A percentile compares a stretch with the other conserved stretches of the same genome.
These are phyloP conservation scores for Canariomyces notabilis DNA, from an alignment of 2,329 filamentous ascomycete genomes.

Conservation along the genomic window DNA sequence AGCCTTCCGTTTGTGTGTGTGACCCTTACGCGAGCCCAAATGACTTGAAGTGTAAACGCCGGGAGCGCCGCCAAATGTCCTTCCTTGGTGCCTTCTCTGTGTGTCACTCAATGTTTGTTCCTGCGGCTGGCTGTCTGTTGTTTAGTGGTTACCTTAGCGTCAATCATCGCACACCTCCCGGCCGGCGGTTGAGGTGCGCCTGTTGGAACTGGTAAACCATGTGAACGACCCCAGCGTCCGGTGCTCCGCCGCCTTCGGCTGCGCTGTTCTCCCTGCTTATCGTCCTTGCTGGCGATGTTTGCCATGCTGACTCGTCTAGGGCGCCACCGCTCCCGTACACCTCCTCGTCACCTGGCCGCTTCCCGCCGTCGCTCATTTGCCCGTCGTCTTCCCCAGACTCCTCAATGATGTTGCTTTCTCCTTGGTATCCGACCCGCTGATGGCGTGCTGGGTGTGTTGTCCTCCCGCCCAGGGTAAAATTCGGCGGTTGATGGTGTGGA, in stretches of 20 bases:
- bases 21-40: too few relatives aligned
- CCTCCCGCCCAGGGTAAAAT: constrained; percentile 40
- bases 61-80: too few relatives aligned
- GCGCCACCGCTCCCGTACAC: constrained; percentile 47
- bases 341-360: constrained; percentile 57
- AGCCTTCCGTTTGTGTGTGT: too few relatives aligned
- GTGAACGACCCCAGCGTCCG: constrained; percentile 51
- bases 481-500: constrained; percentile 66
- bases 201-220: constrained; percentile 57
- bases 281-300: constrained; percentile 49
- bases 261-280: constrained; percentile 50
- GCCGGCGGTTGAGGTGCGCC: constrained; percentile 44
- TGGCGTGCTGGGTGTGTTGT: constrained; percentile 44
- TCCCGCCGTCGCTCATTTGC: constrained; percentile 31
- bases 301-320: constrained; percentile 57
- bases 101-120: too few relatives aligned
- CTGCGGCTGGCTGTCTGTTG: neutral
- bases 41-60: too few relatives aligned
- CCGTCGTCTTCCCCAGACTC: constrained; percentile 48
- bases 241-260: constrained; percentile 33
- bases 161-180: constrained; percentile 22
- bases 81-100: too few relatives aligned
- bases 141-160: too few relatives aligned
- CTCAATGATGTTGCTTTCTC: constrained; percentile 49
- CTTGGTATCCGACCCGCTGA: constrained; percentile 41